These are phyloP conservation scores for Penicillium cosmopolitanum DNA, from an alignment of 495 filamentous ascomycete genomes.

Conservation along the genomic window DNA sequence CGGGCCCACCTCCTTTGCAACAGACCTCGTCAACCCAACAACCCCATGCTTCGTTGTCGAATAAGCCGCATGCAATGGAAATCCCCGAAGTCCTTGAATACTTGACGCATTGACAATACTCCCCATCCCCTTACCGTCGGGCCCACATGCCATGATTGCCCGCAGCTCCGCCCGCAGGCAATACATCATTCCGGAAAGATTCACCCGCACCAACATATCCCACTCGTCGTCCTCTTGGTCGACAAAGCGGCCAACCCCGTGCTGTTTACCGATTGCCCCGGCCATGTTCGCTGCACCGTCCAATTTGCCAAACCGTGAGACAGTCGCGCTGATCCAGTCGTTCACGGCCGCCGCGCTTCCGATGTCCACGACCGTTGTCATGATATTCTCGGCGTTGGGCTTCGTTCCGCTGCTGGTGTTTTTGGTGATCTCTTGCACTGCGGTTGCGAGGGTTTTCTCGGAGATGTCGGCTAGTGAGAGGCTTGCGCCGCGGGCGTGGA, in stretches of 20 bases:
- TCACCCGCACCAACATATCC: slow-evolving; percentile 57
- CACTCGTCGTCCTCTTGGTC: slow-evolving; percentile 54
- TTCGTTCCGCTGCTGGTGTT: background rate
- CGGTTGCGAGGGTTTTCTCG: slow-evolving; percentile 35
- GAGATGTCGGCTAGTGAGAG: slow-evolving; percentile 58
- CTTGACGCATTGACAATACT: slow-evolving; percentile 66
- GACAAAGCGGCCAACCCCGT: slow-evolving; percentile 36
- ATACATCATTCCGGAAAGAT: slow-evolving; percentile 61
- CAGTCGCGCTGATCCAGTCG: slow-evolving; percentile 49
- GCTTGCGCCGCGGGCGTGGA: slow-evolving; percentile 50
- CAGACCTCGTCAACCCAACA: slow-evolving; percentile 59
- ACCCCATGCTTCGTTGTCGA: slow-evolving; percentile 62
- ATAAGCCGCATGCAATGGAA: slow-evolving; percentile 54
- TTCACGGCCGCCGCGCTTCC: slow-evolving; percentile 42
- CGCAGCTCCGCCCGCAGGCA: slow-evolving; percentile 58
- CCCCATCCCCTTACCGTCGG: slow-evolving; percentile 26
- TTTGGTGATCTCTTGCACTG: slow-evolving; percentile 18
- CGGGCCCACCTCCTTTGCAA: slow-evolving; percentile 61
- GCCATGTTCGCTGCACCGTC: slow-evolving; percentile 65
- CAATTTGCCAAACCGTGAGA: slow-evolving; percentile 47
- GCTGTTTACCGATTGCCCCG: slow-evolving; percentile 47
- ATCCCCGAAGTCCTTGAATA: slow-evolving; percentile 56
- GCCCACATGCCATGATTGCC: slow-evolving; percentile 38
- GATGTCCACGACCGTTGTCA: slow-evolving; percentile 47
- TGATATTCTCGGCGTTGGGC: slow-evolving; percentile 14